Evolutionary conservation across 2,329 filamentous ascomycete species (phyloP).

Genomic region (Diplodia sapinea): DNA sequence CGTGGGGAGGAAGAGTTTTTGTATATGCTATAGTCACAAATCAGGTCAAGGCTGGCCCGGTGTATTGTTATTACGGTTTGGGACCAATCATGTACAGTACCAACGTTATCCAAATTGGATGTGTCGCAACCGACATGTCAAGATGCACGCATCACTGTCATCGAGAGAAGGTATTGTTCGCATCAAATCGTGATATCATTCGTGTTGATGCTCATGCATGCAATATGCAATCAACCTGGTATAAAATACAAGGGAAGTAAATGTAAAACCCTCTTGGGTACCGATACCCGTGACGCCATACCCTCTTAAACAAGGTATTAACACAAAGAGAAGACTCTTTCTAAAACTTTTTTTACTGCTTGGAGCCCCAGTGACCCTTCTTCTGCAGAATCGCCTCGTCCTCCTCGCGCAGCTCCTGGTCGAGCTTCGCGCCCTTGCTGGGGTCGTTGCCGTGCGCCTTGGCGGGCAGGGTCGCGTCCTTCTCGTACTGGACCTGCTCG

Average conservation of each 20-base stretch:
- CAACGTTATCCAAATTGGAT: not conserved
- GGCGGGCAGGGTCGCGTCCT: constrained; percentile 67
- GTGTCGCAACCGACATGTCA: not conserved
- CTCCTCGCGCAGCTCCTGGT: constrained; percentile 70
- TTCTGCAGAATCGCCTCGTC: constrained; percentile 68
- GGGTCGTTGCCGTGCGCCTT: constrained; percentile 74
- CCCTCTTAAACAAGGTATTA: not conserved
- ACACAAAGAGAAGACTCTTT: not conserved
- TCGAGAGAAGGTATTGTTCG: not conserved
- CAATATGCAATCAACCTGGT: not conserved
- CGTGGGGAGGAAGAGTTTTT: not conserved
- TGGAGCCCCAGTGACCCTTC: constrained; percentile 57
- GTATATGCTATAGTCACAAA: constrained; percentile 2
- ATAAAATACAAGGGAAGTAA: not conserved
- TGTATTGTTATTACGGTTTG: not conserved
- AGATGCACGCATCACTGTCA: not conserved
- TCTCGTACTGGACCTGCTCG: constrained; percentile 53
- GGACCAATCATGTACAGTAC: not conserved
- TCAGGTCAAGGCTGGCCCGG: not conserved
- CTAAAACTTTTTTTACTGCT: constrained; percentile 7
- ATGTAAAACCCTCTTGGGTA: not conserved
- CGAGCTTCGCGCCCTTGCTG: constrained; percentile 72
- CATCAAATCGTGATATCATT: constrained; percentile 21
- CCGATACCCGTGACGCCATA: constrained; percentile 12
- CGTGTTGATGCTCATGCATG: not conserved